phyloP scores from a whole-genome alignment of 1,284 basidiomycete genomes.

The Hymenochaete sp. region DNA sequence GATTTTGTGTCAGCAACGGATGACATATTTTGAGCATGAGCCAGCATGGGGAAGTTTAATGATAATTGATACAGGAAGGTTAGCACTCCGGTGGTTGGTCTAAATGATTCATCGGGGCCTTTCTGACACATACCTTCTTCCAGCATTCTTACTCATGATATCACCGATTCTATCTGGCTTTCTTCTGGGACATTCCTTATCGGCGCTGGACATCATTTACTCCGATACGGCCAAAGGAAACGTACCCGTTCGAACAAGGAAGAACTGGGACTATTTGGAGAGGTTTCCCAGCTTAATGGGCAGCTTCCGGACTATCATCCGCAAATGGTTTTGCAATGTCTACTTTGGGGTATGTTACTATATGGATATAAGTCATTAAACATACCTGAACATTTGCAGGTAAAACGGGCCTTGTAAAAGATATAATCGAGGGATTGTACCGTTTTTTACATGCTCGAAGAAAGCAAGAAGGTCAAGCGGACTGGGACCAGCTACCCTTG shows the following conservation, averaged over 20 bases:
- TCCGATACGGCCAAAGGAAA: slow-evolving; percentile 41
- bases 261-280: slow-evolving; percentile 57
- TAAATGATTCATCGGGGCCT: no score
- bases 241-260: slow-evolving; percentile 20
- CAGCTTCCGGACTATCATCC: slow-evolving; percentile 86
- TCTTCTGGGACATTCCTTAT: slow-evolving; percentile 70
- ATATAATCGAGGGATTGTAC: slow-evolving; percentile 63
- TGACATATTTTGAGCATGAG: slow-evolving; percentile 80
- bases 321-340: slow-evolving; percentile 83
- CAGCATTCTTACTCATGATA: slow-evolving; percentile 68
- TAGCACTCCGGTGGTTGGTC: slow-evolving; percentile 24
- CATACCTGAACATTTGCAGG: slow-evolving; percentile 34
- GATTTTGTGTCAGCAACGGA: slow-evolving; percentile 79
- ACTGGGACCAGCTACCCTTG: slow-evolving; percentile 41
- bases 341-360: slow-evolving; percentile 70
- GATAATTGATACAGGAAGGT: slow-evolving; percentile 65
- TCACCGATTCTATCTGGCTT: slow-evolving; percentile 84
- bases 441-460: slow-evolving; percentile 26
- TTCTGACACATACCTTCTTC: slow-evolving; percentile 1
- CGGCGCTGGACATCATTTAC: slow-evolving; percentile 70
- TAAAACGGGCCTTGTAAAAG: slow-evolving; percentile 77
- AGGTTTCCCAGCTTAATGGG: slow-evolving; percentile 74
- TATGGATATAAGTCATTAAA: slow-evolving; percentile 1
- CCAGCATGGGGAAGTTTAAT: slow-evolving; percentile 74
- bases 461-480: slow-evolving; percentile 26